Conservation (phyloP, 805 yeast species). For the Hanseniaspora osmophila region DNA sequence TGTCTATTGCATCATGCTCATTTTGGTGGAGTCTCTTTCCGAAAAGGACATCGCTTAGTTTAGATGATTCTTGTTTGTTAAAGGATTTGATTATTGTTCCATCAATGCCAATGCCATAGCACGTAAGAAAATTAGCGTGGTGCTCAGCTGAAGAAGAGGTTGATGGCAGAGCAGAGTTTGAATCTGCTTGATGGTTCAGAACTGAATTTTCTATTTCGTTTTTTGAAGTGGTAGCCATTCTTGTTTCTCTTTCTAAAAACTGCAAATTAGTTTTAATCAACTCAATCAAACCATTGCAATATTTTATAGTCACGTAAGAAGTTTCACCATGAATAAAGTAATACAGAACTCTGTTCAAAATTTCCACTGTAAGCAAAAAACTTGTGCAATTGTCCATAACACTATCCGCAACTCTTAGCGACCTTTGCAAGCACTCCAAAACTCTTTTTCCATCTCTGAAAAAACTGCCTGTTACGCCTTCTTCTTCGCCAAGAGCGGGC, state of each 20-base stretch:
- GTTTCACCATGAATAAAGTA: constrained; percentile 72
- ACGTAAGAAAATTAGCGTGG: neutral
- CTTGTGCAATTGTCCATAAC: constrained; percentile 58
- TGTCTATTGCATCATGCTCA: too few relatives aligned
- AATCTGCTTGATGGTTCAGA: neutral
- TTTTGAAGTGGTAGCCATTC: constrained; percentile 6
- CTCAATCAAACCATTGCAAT: constrained; percentile 77
- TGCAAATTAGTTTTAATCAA: constrained; percentile 52
- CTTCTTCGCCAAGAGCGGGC: constrained; percentile 31
- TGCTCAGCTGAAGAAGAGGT: neutral
- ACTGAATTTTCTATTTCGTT: constrained; percentile 3
- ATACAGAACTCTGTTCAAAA: constrained; percentile 71
- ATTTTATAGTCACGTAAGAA: constrained; percentile 48
- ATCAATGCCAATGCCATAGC: constrained; percentile 16
- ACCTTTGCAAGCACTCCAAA: constrained; percentile 78
- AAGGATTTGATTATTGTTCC: constrained; percentile 10
- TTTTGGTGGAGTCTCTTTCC: neutral
- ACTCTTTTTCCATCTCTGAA: constrained; percentile 55
- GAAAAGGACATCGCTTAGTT: neutral
- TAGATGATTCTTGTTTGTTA: neutral
- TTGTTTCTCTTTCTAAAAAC: constrained; percentile 26
- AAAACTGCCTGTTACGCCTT: constrained; percentile 26
- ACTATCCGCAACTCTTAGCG: constrained; percentile 85
- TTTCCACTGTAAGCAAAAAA: constrained; percentile 78
- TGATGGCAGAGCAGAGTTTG: too few relatives aligned